Conservation (phyloP, 441 rosid genomes). For the Isatis lusitanica region DNA sequence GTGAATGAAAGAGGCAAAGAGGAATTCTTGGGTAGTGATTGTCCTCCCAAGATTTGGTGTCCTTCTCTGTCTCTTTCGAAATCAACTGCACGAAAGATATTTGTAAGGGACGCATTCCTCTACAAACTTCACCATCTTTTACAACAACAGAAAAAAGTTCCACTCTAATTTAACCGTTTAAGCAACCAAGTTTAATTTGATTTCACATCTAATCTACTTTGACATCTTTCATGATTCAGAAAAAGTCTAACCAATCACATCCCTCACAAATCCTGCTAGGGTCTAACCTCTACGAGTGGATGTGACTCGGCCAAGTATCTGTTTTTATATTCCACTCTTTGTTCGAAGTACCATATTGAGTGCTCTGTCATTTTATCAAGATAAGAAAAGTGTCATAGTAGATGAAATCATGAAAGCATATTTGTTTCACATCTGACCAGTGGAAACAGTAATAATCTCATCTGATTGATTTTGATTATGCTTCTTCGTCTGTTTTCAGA, state of each 20-base stretch:
- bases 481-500: slow-evolving; percentile 1
- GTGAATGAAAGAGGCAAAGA: slow-evolving; percentile 13
- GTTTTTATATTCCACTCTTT: neutral
- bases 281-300: neutral
- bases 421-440: slow-evolving; percentile 13
- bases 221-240: neutral
- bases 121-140: slow-evolving; percentile 18
- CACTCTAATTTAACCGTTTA: neutral
- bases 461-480: slow-evolving; percentile 27
- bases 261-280: neutral
- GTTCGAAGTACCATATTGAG: neutral
- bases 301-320: neutral
- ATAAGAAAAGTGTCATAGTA: slow-evolving; percentile 14
- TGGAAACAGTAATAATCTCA: slow-evolving; percentile 13
- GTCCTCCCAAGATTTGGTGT: slow-evolving; percentile 31
- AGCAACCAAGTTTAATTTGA: neutral
- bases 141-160: too few species aligned
- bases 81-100: slow-evolving; percentile 25
- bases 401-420: slow-evolving; percentile 10
- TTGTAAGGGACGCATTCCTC: slow-evolving; percentile 16
- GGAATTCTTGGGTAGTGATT: slow-evolving; percentile 29
- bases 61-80: slow-evolving; percentile 32
- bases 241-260: neutral
- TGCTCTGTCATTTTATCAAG: neutral
- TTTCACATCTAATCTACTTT: neutral